phyloP scores from a whole-genome alignment of 306 rosid genomes.

The Oemleria cerasiformis region DNA sequence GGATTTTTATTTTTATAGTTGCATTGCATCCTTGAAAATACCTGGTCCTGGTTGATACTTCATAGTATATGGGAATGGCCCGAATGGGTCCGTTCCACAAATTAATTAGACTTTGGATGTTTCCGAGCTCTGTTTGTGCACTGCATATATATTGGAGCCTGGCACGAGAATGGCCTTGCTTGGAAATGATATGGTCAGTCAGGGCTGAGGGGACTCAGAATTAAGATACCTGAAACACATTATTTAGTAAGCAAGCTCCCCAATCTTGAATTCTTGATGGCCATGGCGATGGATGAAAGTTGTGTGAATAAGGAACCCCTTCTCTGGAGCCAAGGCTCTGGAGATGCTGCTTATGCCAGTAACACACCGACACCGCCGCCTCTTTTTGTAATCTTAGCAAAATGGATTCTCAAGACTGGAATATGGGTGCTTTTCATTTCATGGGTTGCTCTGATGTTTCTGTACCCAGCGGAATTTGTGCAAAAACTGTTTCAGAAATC shows the following conservation, averaged over 20 bases:
- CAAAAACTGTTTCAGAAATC: slow-evolving; percentile 18
- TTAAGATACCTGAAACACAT: neutral
- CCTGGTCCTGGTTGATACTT: too few species aligned
- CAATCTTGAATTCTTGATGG: too few species aligned
- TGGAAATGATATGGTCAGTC: too few species aligned
- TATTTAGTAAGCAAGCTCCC: neutral
- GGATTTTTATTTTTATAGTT: too few species aligned
- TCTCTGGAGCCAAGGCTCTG: slow-evolving; percentile 35
- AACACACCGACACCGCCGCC: slow-evolving; percentile 19
- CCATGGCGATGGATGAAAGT: slow-evolving; percentile 41
- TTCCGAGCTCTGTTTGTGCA: neutral
- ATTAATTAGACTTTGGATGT: neutral
- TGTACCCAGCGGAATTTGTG: slow-evolving; percentile 42
- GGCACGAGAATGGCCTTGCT: neutral
- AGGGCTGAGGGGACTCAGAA: too few species aligned
- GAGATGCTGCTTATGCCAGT: slow-evolving; percentile 20
- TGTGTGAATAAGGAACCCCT: slow-evolving; percentile 40
- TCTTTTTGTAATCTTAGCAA: slow-evolving; percentile 31
- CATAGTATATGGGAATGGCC: slow-evolving; percentile 11
- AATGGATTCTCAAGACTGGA: slow-evolving; percentile 46
- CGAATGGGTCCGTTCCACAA: slow-evolving; percentile 32
- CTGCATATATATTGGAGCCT: slow-evolving; percentile 15
- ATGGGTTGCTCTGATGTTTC: slow-evolving; percentile 57
- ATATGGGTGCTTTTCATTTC: slow-evolving; percentile 47
- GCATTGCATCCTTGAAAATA: too few species aligned